Percentiles rank a stretch among this genome's conserved stretches.
Evolutionary conservation across 257 asterid species (phyloP).

Genomic region (Ligustrum vulgare): DNA sequence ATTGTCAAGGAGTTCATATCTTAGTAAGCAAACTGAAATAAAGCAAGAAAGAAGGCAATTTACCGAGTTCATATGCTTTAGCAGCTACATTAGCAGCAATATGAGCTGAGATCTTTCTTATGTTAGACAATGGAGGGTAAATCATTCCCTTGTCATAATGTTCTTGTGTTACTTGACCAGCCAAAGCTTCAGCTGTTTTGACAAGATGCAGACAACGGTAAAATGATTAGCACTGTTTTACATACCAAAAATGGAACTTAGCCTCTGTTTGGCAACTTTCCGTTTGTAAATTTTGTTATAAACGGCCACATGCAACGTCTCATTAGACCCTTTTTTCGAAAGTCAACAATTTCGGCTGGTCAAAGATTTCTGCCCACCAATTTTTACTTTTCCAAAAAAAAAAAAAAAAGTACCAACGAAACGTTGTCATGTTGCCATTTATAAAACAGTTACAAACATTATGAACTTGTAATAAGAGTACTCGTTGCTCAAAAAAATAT

Average conservation of each 20-base stretch:
- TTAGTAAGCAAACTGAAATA: not conserved
- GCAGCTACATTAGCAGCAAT: conserved; percentile 96
- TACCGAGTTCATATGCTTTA: conserved; percentile 89
- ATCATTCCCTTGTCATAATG: conserved; percentile 88
- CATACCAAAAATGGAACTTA: not conserved
- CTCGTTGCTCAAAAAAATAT: not conserved
- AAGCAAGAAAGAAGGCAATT: conserved; percentile 17
- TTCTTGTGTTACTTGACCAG: conserved; percentile 80
- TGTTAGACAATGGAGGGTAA: conserved; percentile 75
- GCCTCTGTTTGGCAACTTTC: no score
- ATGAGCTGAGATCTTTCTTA: conserved; percentile 83
- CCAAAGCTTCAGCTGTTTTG: conserved; percentile 91
- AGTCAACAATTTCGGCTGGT: no score
- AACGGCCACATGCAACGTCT: no score
- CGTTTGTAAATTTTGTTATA: no score
- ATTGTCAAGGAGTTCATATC: conserved; percentile 3
- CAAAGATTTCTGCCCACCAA: no score
- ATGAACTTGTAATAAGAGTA: not conserved
- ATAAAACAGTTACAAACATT: no score
- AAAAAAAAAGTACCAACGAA: no score
- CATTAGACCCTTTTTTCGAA: no score
- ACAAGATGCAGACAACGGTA: not conserved
- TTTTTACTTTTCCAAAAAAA: no score
- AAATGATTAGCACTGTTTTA: not conserved
- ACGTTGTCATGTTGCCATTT: no score